Base-by-base conservation (phyloP, 1,139 yeast species). In the Yamadazyma dushanensis region DNA sequence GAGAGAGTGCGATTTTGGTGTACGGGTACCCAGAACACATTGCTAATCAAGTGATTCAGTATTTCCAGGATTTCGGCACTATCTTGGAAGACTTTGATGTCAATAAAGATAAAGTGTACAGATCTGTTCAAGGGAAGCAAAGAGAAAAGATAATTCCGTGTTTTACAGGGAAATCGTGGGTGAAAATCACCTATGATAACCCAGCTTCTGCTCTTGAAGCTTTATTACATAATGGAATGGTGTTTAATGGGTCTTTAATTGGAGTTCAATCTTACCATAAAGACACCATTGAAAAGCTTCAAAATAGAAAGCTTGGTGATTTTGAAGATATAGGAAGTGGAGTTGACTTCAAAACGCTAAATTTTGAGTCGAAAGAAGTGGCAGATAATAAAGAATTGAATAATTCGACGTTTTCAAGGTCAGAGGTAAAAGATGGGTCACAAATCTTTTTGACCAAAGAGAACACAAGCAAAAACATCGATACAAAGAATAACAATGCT, bases 21-120 rank as follows among this genome's bases (percentile, higher is more conserved):
- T 89, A 87, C 61, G 97, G 97, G 1, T 90, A 87, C 57, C 89
- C 95, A 1, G 92, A 90, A 50, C 70, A 78, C 3, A 67, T 82
- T 45, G 78, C 94, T 4, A 71, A 74, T 31, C 73, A 76, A 27
- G 78, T 92, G 1, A 73, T 92, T 31, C 76, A 77, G 35, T 87
- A 83, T 57, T 92, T 90, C 53, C 72, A 82, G 29, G 83, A 83
- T 47, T 88, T 83, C 56, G 98, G 98, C 15, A 73, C 70, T 18
- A 78, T 92, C 29, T 60, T 86, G 47, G 97, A 89, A 51, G 85
- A 86, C 48, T 80, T 87, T 43, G 82, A 80, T 47, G 54, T 54
- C 6, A 56, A 52, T 21, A 58, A 42, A 63, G 65, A 45, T n/a
- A 40, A 39, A 20, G 30, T 36, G 18, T 31, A 35, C 22, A 19